Evolutionary conservation across 208 protist genomes (phyloP).

Genomic region (Balamuthia mandrillaris): DNA sequence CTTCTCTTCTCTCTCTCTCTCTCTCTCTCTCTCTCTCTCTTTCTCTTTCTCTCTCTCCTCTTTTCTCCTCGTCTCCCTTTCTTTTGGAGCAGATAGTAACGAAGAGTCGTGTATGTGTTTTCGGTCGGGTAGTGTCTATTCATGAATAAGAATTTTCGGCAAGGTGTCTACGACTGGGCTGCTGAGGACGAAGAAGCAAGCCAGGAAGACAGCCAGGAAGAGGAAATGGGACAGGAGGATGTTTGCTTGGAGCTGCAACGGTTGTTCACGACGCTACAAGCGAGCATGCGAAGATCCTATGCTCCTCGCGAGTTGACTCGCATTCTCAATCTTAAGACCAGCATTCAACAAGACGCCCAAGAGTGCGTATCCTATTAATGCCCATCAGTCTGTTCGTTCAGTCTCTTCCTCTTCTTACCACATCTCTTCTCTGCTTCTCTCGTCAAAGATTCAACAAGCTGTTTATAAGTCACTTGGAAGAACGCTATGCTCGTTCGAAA

Average conservation of each 20-base stretch:
- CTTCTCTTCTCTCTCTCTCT: too few species aligned
- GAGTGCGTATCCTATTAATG: not conserved
- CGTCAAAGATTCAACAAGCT: constrained; percentile 40
- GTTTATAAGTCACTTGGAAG: constrained; percentile 27
- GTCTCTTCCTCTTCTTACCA: not conserved
- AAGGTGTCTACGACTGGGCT: constrained; percentile 19
- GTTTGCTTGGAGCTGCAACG: constrained; percentile 22
- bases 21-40: too few species aligned
- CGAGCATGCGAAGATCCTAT: not conserved
- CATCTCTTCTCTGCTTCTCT: too few species aligned
- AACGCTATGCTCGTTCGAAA: not conserved
- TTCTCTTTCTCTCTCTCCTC: too few species aligned
- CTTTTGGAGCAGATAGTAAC: too few species aligned
- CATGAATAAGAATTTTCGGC: constrained; percentile 29
- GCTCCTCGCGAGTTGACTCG: not conserved
- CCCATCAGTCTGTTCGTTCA: not conserved
- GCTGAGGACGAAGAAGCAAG: not conserved
- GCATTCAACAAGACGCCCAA: constrained; percentile 38
- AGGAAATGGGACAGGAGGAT: not conserved
- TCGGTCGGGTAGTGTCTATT: too few species aligned
- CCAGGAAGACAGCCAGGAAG: too few species aligned
- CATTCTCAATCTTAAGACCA: constrained; percentile 24
- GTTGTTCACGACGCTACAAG: constrained; percentile 18
- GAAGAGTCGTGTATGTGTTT: too few species aligned
- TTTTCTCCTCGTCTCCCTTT: too few species aligned